These are phyloP conservation scores for Chenopodium album DNA, from an alignment of 148 eudicot genomes.

Conservation along the genomic window DNA sequence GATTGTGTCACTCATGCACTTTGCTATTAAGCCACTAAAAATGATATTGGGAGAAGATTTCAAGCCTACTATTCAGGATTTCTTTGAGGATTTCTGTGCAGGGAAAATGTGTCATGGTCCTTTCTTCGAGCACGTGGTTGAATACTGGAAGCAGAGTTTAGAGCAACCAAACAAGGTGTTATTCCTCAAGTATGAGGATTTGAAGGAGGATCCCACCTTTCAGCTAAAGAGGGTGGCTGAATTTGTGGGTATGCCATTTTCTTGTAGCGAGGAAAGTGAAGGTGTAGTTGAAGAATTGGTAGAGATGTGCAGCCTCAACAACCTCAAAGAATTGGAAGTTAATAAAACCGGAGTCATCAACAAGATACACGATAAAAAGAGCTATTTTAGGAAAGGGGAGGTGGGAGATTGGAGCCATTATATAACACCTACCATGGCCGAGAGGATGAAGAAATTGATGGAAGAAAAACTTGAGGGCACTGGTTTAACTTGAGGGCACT, in stretches of 20 bases:
- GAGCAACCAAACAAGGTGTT: neutral
- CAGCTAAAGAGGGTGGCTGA: neutral
- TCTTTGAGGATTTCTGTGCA: neutral
- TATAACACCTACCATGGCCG: neutral
- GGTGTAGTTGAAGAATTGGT: neutral
- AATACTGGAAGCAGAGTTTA: slow-evolving; percentile 1
- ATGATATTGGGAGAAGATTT: neutral
- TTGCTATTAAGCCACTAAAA: neutral
- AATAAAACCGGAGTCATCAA: slow-evolving; percentile 6
- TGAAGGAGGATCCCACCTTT: neutral
- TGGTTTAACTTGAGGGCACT: slow-evolving; percentile 1
- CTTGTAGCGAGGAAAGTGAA: neutral
- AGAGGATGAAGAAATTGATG: neutral
- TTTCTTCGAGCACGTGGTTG: neutral
- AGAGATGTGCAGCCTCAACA: neutral
- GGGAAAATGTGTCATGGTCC: neutral
- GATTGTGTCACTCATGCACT: neutral
- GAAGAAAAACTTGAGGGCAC: neutral
- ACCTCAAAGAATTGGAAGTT: slow-evolving; percentile 1
- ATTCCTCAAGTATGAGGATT: neutral
- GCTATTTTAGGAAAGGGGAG: slow-evolving; percentile 7
- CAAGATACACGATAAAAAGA: neutral
- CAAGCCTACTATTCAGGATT: neutral
- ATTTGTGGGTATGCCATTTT: slow-evolving; percentile 7
- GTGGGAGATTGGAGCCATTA: neutral